Percentiles rank a stretch among this genome's conserved stretches.
Evolutionary conservation across 2,329 filamentous ascomycete species (phyloP).

Genomic region (Alternaria tenuissima): DNA sequence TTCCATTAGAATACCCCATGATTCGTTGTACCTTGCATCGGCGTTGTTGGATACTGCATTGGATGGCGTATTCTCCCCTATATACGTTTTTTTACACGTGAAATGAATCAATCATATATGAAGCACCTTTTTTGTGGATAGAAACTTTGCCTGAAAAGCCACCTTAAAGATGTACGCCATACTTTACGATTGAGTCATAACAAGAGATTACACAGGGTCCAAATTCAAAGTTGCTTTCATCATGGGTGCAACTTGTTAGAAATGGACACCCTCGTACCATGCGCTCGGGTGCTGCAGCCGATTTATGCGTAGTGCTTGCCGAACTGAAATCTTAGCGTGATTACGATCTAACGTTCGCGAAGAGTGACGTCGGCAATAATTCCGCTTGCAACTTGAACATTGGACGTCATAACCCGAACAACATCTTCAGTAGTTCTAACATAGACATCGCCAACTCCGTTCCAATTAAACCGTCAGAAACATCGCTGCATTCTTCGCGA

Average conservation of each 20-base stretch:
- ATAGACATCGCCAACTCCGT: not conserved
- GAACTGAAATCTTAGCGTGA: conserved; percentile 15
- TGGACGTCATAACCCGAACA: not conserved
- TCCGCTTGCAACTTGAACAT: conserved; percentile 12
- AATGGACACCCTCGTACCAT: not conserved
- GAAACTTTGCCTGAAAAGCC: no score
- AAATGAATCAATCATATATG: not conserved
- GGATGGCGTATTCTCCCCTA: not conserved
- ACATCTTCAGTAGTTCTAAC: not conserved
- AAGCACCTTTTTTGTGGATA: not conserved
- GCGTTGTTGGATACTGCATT: not conserved
- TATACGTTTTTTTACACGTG: not conserved
- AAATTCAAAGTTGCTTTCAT: not conserved
- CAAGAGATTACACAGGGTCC: not conserved
- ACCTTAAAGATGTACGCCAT: no score
- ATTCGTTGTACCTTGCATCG: not conserved
- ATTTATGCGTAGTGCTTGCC: not conserved
- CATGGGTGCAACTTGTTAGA: no score
- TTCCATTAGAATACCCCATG: conserved; percentile 7
- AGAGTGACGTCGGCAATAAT: conserved; percentile 37
- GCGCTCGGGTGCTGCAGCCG: not conserved
- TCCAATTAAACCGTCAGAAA: not conserved
- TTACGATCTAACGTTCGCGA: conserved; percentile 14
- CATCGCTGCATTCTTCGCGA: not conserved
- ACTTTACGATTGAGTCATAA: no score